These are phyloP conservation scores for Pythium myriotylum DNA, from an alignment of 352 stramenopile species.

Conservation along the genomic window DNA sequence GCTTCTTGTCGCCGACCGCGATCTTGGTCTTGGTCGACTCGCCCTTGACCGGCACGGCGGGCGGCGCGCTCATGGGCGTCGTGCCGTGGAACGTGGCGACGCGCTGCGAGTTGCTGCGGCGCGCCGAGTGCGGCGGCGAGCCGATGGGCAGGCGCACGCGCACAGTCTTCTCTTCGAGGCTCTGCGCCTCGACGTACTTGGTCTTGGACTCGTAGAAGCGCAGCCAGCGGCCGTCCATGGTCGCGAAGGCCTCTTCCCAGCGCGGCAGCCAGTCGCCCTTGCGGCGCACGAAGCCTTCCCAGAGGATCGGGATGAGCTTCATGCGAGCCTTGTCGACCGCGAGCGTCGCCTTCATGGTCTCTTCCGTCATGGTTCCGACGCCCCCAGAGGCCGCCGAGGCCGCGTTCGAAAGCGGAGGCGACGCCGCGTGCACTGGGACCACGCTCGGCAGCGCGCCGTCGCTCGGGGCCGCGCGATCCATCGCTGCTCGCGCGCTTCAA, in stretches of 20 bases:
- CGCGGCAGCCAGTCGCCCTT: slow-evolving; percentile 81
- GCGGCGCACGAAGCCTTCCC: slow-evolving; percentile 62
- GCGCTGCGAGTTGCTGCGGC: slow-evolving; percentile 30
- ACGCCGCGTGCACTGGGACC: slow-evolving; percentile 11
- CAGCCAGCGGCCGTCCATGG: slow-evolving; percentile 61
- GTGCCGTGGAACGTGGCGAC: slow-evolving; percentile 15
- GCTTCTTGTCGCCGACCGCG: slow-evolving; percentile 40
- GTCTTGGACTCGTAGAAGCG: slow-evolving; percentile 71
- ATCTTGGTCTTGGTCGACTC: slow-evolving; percentile 1
- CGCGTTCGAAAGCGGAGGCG: slow-evolving; percentile 8
- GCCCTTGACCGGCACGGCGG: background rate
- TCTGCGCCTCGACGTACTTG: slow-evolving; percentile 49
- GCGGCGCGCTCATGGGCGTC: background rate
- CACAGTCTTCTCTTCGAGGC: slow-evolving; percentile 37
- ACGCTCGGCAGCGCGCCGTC: background rate
- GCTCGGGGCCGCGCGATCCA: background rate
- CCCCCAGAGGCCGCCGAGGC: background rate
- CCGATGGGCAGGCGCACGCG: slow-evolving; percentile 27
- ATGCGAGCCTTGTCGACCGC: slow-evolving; percentile 35
- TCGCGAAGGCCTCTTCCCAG: slow-evolving; percentile 74
- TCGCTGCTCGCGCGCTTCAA: background rate
- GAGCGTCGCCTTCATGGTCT: slow-evolving; percentile 39
- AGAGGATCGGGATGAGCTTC: slow-evolving; percentile 73
- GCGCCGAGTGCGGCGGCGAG: slow-evolving; percentile 30
- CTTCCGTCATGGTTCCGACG: slow-evolving; percentile 28